A percentile compares a stretch with the other conserved stretches of the same genome.
Conservation (phyloP, 257 asterid species). For the Sherardia arvensis region DNA sequence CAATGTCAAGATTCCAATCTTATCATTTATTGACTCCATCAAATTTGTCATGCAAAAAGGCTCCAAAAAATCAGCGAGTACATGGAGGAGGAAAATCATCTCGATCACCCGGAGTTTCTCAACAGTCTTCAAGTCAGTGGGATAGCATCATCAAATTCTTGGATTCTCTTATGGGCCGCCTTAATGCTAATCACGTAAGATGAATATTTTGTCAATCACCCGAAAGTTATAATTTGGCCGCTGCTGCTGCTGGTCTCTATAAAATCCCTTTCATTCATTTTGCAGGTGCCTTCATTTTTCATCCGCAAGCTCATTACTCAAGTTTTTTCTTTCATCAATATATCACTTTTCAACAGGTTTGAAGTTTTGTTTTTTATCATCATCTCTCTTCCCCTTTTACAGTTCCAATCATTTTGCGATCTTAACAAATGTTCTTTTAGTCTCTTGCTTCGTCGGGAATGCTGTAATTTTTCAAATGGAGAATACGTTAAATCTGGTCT, state of each 20-base stretch:
- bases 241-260: not conserved
- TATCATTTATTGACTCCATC: not conserved
- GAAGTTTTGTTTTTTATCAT: not conserved
- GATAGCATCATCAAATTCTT: conserved; percentile 84
- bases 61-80: conserved; percentile 83
- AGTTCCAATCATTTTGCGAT: not conserved
- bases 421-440: conserved; percentile 20
- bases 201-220: not conserved
- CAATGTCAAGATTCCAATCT: not conserved
- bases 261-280: conserved; percentile 11
- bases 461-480: conserved; percentile 96
- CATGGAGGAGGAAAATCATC: conserved; percentile 97
- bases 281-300: conserved; percentile 93
- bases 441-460: conserved; percentile 94
- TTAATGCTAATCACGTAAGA: conserved; percentile 65
- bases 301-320: conserved; percentile 95
- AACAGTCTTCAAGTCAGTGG: conserved; percentile 79
- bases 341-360: conserved; percentile 88
- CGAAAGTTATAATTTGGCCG: not conserved
- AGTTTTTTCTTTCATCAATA: conserved; percentile 93
- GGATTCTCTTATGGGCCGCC: conserved; percentile 77
- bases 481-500: conserved; percentile 97
- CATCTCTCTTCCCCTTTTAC: not conserved
- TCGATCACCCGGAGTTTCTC: conserved; percentile 82
- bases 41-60: conserved; percentile 33